These are phyloP conservation scores for Viola pubescens DNA, from an alignment of 441 rosid genomes.

Conservation along the genomic window DNA sequence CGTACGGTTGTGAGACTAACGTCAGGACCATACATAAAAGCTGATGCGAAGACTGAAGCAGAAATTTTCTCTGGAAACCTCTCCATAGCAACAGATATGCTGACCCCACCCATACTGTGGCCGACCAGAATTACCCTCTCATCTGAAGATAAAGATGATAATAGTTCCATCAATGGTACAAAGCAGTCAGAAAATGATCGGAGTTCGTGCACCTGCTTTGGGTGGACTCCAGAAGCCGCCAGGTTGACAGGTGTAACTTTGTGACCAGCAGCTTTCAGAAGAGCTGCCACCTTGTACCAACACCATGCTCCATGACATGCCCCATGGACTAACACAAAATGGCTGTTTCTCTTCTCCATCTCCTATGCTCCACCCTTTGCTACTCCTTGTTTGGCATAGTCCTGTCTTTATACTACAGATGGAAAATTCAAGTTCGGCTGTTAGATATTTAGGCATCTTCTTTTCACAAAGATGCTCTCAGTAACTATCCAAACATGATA, in stretches of 20 bases:
- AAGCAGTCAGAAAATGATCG: slow-evolving; percentile 39
- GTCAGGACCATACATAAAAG: slow-evolving; percentile 28
- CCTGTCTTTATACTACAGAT: no score
- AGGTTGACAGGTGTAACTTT: slow-evolving; percentile 40
- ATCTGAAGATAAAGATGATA: slow-evolving; percentile 13
- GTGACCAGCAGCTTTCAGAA: slow-evolving; percentile 34
- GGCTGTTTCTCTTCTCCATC: slow-evolving; percentile 19
- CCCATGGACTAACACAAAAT: slow-evolving; percentile 53
- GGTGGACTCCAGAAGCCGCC: slow-evolving; percentile 35
- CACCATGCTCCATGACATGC: slow-evolving; percentile 70
- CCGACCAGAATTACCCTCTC: slow-evolving; percentile 29
- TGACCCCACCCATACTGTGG: slow-evolving; percentile 28
- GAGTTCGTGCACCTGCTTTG: slow-evolving; percentile 33
- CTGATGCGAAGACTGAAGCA: slow-evolving; percentile 25
- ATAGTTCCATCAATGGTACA: slow-evolving; percentile 35
- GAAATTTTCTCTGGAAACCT: slow-evolving; percentile 30
- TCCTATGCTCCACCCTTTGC: neutral
- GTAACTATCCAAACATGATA: neutral
- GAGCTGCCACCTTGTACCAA: slow-evolving; percentile 53
- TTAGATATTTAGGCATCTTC: neutral
- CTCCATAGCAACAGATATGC: slow-evolving; percentile 35
- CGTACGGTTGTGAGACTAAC: neutral
- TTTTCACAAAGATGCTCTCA: neutral
- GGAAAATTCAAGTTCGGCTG: no score
- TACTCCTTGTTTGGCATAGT: neutral